Percentiles rank a stretch among this genome's conserved stretches.
Evolutionary conservation across 2,329 filamentous ascomycete species (phyloP).

Genomic region (Coniochaeta sp.): DNA sequence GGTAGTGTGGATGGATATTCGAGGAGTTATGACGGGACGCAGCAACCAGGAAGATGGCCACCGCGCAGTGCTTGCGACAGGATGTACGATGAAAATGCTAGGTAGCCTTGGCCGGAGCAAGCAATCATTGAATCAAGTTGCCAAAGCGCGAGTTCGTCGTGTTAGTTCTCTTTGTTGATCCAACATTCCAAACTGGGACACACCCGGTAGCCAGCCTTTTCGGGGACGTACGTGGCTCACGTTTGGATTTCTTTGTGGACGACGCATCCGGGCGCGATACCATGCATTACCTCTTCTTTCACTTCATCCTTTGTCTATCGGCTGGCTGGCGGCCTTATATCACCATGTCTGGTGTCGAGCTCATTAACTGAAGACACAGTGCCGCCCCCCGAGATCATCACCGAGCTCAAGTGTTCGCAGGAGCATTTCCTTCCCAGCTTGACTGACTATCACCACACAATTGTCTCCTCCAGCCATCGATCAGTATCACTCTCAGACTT

Average conservation of each 20-base stretch:
- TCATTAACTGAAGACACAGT: no score
- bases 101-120: neutral
- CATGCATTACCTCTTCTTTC: neutral
- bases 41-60: neutral
- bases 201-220: neutral
- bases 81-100: neutral
- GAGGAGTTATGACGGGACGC: neutral
- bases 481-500: no score
- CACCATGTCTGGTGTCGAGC: neutral
- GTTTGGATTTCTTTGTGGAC: neutral
- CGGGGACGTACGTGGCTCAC: neutral
- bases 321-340: neutral
- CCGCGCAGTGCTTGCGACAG: neutral
- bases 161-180: neutral
- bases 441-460: no score
- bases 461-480: no score
- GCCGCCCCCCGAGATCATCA: no score
- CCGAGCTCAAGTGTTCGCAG: no score
- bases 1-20: no score
- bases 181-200: no score
- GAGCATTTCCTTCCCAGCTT: no score
- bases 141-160: neutral
- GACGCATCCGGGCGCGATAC: neutral
- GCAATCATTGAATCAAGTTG: neutral
- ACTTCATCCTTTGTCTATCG: neutral